These are phyloP conservation scores for Panicum hallii DNA, from an alignment of 202 grass and related monocot genomes.

Conservation along the genomic window DNA sequence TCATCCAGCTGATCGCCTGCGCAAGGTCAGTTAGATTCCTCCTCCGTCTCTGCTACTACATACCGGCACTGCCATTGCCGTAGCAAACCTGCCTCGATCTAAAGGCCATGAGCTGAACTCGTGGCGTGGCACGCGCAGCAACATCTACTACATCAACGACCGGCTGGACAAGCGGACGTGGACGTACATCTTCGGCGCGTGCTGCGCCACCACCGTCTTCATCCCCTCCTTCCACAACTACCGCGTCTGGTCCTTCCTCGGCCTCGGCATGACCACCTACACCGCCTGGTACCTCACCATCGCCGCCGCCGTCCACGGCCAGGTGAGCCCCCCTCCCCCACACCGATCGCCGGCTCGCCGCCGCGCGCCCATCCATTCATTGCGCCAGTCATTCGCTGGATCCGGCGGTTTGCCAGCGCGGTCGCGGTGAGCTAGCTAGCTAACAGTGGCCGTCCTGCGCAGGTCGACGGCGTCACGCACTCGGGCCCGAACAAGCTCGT, in stretches of 20 bases:
- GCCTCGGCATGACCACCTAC: slow-evolving; percentile 95
- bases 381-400: background rate
- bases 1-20: slow-evolving; percentile 94
- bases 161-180: slow-evolving; percentile 97
- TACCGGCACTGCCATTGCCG: too few relatives aligned
- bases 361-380: background rate
- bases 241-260: slow-evolving; percentile 95
- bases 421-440: background rate
- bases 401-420: background rate
- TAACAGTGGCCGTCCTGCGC: background rate
- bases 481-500: slow-evolving; percentile 70
- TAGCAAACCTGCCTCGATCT: too few relatives aligned
- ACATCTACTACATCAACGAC: slow-evolving; percentile 99
- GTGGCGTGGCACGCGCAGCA: slow-evolving; percentile 44
- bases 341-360: background rate
- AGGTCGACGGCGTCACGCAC: slow-evolving; percentile 74
- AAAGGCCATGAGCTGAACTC: background rate
- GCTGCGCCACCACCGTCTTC: slow-evolving; percentile 93
- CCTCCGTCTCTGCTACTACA: too few relatives aligned
- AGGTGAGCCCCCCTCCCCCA: slow-evolving; percentile 44
- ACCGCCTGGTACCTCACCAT: slow-evolving; percentile 95
- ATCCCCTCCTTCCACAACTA: slow-evolving; percentile 98
- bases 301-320: slow-evolving; percentile 69
- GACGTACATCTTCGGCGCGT: slow-evolving; percentile 97
- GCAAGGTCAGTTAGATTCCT: slow-evolving; percentile 57